Conservation (phyloP, 1,284 basidiomycete species). For the Phenoliferia sp. region DNA sequence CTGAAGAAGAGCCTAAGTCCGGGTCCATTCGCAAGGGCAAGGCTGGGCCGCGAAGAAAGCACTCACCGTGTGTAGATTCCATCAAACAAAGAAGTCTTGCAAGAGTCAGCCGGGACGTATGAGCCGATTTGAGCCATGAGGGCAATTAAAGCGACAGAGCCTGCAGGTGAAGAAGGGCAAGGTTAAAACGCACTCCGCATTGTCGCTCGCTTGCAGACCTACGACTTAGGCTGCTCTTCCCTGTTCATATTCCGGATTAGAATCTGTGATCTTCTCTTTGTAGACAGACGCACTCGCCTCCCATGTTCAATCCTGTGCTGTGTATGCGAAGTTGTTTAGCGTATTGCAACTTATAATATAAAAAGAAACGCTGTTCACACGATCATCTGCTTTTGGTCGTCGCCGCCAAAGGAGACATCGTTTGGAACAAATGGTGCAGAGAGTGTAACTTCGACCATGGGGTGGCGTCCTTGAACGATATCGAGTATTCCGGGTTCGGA, state of each 20-base stretch:
- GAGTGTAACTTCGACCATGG: conserved; percentile 71
- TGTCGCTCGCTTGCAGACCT: too few relatives aligned
- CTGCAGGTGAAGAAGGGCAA: too few relatives aligned
- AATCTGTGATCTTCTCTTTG: not conserved
- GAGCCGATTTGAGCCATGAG: conserved; percentile 57
- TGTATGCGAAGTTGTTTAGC: not conserved
- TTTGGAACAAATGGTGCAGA: conserved; percentile 78
- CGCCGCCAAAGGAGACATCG: conserved; percentile 30
- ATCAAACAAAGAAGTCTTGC: conserved; percentile 71
- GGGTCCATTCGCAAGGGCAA: conserved; percentile 51
- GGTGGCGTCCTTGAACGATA: conserved; percentile 55
- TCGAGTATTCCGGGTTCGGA: conserved; percentile 23
- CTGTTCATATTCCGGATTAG: conserved; percentile 41
- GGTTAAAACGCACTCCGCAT: too few relatives aligned
- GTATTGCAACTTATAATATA: too few relatives aligned
- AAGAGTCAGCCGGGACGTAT: conserved; percentile 61
- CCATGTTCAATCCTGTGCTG: conserved; percentile 48
- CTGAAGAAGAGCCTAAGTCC: conserved; percentile 36
- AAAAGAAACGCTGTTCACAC: conserved; percentile 14
- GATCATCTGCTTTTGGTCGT: conserved; percentile 18
- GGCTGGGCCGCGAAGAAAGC: not conserved
- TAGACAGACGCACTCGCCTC: conserved; percentile 44
- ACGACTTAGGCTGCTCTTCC: conserved; percentile 32
- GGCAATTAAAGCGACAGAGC: conserved; percentile 43
- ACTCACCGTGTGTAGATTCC: conserved; percentile 64